Evolutionary conservation across 768 basidiomycete species (phyloP).

Genomic region (Pleurotus eryngii): DNA sequence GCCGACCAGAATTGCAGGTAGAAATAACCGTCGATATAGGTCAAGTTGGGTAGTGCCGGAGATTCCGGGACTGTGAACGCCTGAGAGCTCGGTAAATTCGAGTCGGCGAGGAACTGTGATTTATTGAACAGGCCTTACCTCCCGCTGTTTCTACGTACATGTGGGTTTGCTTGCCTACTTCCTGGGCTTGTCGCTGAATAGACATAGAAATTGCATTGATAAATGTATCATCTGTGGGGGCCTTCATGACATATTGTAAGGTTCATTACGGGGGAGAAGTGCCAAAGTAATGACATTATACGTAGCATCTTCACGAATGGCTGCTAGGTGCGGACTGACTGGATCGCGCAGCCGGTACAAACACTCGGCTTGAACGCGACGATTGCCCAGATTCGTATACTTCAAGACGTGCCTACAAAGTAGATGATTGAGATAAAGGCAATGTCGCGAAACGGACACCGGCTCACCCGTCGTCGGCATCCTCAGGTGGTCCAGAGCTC

Average conservation of each 20-base stretch:
- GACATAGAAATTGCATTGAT: slow-evolving; percentile 61
- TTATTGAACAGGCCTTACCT: slow-evolving; percentile 52
- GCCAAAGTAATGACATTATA: slow-evolving; percentile 22
- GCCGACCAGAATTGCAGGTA: slow-evolving; percentile 85
- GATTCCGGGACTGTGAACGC: slow-evolving; percentile 87
- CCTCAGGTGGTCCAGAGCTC: slow-evolving; percentile 76
- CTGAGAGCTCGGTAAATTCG: slow-evolving; percentile 34
- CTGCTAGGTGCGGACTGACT: slow-evolving; percentile 92
- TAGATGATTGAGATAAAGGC: not conserved
- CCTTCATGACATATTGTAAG: not conserved
- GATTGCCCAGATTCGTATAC: slow-evolving; percentile 37
- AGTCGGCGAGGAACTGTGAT: slow-evolving; percentile 3
- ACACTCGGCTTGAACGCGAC: slow-evolving; percentile 58
- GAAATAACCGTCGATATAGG: slow-evolving; percentile 79
- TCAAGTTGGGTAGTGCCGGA: slow-evolving; percentile 84
- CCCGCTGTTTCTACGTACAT: slow-evolving; percentile 95
- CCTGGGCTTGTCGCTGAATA: slow-evolving; percentile 50
- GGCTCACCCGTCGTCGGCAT: slow-evolving; percentile 82
- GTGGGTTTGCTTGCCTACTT: slow-evolving; percentile 33
- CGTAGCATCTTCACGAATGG: slow-evolving; percentile 28
- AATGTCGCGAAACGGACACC: not conserved
- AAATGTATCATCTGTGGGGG: slow-evolving; percentile 66
- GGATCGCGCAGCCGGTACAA: slow-evolving; percentile 85
- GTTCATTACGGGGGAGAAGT: not conserved
- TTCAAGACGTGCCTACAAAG: slow-evolving; percentile 61